Conservation (phyloP, 495 filamentous ascomycete genomes). For the Penicillium fimorum region DNA sequence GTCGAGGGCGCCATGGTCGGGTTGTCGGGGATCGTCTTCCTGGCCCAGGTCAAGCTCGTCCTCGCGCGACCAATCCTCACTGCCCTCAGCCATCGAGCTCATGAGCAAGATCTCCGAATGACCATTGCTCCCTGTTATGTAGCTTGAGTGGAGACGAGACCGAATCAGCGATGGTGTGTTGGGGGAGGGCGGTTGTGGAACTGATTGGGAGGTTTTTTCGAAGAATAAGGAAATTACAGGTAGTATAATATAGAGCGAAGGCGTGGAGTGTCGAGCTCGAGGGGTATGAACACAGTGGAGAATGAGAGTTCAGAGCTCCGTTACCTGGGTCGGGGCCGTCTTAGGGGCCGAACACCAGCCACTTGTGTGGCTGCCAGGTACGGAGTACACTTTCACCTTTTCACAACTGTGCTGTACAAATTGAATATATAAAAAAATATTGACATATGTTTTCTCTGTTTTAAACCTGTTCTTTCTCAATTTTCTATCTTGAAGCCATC, state of each 20-base stretch:
- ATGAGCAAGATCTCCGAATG: constrained; percentile 45
- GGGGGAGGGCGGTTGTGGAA: neutral
- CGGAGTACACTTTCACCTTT: neutral
- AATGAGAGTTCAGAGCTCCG: constrained; percentile 20
- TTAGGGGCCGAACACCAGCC: constrained; percentile 21
- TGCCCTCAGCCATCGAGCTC: constrained; percentile 53
- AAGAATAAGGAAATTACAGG: neutral
- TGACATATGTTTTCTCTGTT: too few species aligned
- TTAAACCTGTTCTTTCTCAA: too few species aligned
- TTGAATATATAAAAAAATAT: too few species aligned
- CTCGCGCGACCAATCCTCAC: constrained; percentile 44
- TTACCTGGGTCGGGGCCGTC: constrained; percentile 25
- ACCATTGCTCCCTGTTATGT: constrained; percentile 40
- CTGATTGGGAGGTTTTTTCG: neutral
- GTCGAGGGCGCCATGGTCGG: constrained; percentile 27
- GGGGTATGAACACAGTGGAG: constrained; percentile 30
- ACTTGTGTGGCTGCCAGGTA: constrained; percentile 19
- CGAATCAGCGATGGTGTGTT: constrained; percentile 14
- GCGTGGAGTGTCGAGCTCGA: constrained; percentile 21
- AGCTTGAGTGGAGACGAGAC: constrained; percentile 11
- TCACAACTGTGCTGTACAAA: neutral
- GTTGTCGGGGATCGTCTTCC: constrained; percentile 28
- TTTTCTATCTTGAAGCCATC: too few species aligned
- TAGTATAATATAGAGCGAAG: neutral
- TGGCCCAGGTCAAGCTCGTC: constrained; percentile 50